Evolutionary conservation across 2,329 filamentous ascomycete genomes (phyloP), one percentile per base, ranked within the genome.

Genomic region (Colletotrichum noveboracense): DNA sequence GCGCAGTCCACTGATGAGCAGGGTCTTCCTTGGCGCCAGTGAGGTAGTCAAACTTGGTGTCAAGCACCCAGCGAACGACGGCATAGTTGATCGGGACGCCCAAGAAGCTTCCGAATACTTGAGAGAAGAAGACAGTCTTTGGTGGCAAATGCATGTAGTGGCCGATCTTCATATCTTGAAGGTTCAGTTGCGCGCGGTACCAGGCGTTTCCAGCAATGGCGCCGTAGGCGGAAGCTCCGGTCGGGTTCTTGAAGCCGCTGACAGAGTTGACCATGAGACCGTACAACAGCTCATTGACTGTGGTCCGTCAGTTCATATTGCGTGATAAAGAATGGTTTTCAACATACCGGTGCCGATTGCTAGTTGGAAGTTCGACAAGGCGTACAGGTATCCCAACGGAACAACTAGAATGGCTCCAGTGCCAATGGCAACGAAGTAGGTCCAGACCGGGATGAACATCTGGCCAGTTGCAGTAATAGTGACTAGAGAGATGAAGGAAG

Each of bases 21-120:
- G 91, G 90, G 75, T 93, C 91, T 1, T 82, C 82, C 67, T 86
- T 83, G 6, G 79, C 80, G 26, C 91, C 90, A 0, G 87, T 87
- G 4, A 92, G 80, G 77, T 89, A 92, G 43, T 91, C 88, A 16
- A 85, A 84, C 79, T 93, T 92, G 8, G 88, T 88, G 75, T 88
- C 85, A 7, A 93, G 82, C 0, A 92, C 87, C 91, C 91, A 93
- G 52, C 89, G 87, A 61, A 93, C 88, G 26, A 92, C 89, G 7
- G 86, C 90, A 70, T 92, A 93, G 79, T 93, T 91, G 77, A 92
- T 88, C 0, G 91, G 91, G 8, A 93, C 86, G 7, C 91, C 91
- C 56, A 93, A 84, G 9, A 90, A 82, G 18, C 89, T 90, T 5
- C 90, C 91, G 36, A 92, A 90, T 6, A 93, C 85, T 78, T 93